Evolutionary conservation across 139 green algal species (phyloP), one percentile per base, ranked within the genome.

Genomic region (Tetratostichococcus sp.): DNA sequence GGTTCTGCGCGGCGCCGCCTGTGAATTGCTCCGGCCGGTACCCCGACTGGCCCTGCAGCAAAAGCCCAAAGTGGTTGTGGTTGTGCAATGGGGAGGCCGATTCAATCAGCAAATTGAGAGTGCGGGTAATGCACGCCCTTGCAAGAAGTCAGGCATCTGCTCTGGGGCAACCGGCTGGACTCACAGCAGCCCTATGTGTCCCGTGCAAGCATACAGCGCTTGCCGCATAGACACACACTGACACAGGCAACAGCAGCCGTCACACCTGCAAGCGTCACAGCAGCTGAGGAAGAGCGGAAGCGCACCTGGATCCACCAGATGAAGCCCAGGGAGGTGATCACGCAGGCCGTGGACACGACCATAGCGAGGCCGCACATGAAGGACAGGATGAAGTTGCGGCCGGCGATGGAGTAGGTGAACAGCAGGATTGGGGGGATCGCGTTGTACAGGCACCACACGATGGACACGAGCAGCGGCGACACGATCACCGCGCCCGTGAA

Each of bases 361-460:
- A 39, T 62, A 17, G 50, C 50, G 14, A 62, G 50, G 50, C 14
- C 14, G 23, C 59, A 65, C 32, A 70, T 70, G 59, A 70, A 77
- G 59, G 58, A 72, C 0, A 71, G 30, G 65, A 67, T 70, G 73
- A n/a, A 62, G 11, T 62, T 62, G 17, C 65, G 35, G 30, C 75
- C 76, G 28, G 72, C 33, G 31, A 69, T 73, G 22, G 70, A 35
- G 34, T 77, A 81, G 65, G 33, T 22, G 35, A 76, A 43, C 23
- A 83, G 73, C 62, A 83, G 74, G 79, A 75, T 74, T 22, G 74
- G 74, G 35, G 79, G 79, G 28, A 83, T 68, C 30, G 35, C 43
- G 14, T 71, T 68, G 50, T 80, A 80, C 25, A 58, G 31, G n/a
- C 74, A 75, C 79, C 79, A 83, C 43, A 79, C 43, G 62, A 80